Conservation (phyloP, 192 early-diverging fungal genomes). For the Geranomyces michiganensis region DNA sequence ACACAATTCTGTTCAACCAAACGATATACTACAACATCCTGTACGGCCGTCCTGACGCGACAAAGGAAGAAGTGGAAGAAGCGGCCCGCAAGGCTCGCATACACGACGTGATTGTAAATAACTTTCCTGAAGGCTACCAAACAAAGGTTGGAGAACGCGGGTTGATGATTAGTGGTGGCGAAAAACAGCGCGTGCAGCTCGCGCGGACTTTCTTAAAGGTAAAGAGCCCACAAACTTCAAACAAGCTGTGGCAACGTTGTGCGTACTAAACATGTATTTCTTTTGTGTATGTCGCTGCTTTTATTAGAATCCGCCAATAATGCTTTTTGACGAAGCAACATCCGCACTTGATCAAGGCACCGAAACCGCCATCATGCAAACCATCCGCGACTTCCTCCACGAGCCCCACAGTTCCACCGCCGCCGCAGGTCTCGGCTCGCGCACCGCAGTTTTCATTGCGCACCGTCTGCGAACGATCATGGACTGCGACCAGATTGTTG, state of each 20-base stretch:
- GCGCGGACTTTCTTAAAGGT: constrained; percentile 92
- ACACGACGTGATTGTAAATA: constrained; percentile 70
- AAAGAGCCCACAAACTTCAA: constrained; percentile 9
- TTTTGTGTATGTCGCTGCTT: not conserved
- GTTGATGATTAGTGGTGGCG: constrained; percentile 64
- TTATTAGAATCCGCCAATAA: constrained; percentile 71
- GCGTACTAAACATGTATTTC: not conserved
- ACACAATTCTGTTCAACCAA: constrained; percentile 93
- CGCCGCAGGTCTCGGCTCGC: constrained; percentile 18
- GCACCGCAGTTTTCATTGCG: constrained; percentile 93
- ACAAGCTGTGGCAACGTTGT: too few relatives aligned
- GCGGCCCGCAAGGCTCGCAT: constrained; percentile 79
- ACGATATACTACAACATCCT: constrained; percentile 89
- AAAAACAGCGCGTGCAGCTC: constrained; percentile 85
- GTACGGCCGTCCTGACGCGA: constrained; percentile 73
- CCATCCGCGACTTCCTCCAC: constrained; percentile 47
- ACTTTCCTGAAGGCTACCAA: constrained; percentile 78
- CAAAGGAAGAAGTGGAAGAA: constrained; percentile 62
- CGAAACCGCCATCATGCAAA: constrained; percentile 53
- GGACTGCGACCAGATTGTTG: constrained; percentile 90
- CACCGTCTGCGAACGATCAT: constrained; percentile 89
- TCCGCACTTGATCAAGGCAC: constrained; percentile 70
- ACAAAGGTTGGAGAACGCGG: constrained; percentile 91
- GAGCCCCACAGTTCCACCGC: constrained; percentile 4
- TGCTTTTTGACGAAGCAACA: constrained; percentile 85